Evolutionary conservation across 179 eudicot species (phyloP).

Genomic region (Spinacia oleracea): DNA sequence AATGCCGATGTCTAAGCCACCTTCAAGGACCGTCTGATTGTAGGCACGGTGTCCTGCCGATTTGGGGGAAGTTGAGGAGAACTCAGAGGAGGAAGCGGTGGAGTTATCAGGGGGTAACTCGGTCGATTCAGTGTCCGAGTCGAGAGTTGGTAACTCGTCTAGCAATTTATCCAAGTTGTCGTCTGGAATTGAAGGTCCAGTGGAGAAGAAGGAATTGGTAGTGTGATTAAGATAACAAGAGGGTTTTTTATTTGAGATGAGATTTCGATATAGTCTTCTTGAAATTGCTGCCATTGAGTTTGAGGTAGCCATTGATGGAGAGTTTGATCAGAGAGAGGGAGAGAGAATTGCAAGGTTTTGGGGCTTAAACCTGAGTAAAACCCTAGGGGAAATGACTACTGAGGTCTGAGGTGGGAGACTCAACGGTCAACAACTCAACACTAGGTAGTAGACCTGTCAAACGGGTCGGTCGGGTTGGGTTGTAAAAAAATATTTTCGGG

Average conservation of each 20-base stretch:
- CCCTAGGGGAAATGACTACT: constrained; percentile 7
- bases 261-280: constrained; percentile 33
- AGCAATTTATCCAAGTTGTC: constrained; percentile 13
- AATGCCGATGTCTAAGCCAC: constrained; percentile 64
- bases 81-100: background rate
- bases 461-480: too few species aligned
- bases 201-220: constrained; percentile 25
- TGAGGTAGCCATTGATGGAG: constrained; percentile 29
- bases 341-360: background rate
- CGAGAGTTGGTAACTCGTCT: constrained; percentile 18
- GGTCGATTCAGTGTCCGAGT: constrained; percentile 19
- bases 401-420: too few species aligned
- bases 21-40: constrained; percentile 42
- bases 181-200: constrained; percentile 34
- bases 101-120: constrained; percentile 23
- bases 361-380: constrained; percentile 21
- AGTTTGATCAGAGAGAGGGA: background rate
- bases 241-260: constrained; percentile 27
- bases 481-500: too few species aligned
- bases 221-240: constrained; percentile 2
- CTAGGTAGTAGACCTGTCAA: too few species aligned
- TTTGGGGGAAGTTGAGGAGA: constrained; percentile 26
- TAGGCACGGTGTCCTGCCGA: constrained; percentile 6
- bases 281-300: constrained; percentile 49
- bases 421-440: too few species aligned